phyloP scores from a whole-genome alignment of 2,329 filamentous ascomycete genomes.

The Fusarium gaditjirri region DNA sequence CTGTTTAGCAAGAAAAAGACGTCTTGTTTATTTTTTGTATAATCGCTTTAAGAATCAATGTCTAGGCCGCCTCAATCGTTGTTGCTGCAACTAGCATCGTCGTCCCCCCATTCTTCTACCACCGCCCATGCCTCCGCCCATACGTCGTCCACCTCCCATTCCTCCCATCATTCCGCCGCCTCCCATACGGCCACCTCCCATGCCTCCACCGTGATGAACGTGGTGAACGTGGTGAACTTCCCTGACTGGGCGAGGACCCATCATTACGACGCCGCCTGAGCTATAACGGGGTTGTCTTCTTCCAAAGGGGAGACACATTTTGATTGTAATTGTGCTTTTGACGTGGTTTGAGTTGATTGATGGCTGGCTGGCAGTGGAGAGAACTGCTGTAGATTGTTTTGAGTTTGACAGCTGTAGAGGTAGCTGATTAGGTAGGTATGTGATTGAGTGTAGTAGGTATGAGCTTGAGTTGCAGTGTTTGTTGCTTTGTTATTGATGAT shows the following conservation, averaged over 20 bases:
- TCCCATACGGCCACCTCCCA: constrained; percentile 13
- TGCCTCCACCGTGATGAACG: constrained; percentile 10
- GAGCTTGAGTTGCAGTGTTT: background rate
- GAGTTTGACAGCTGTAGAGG: background rate
- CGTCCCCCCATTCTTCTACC: constrained; percentile 13
- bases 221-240: constrained; percentile 2
- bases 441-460: background rate
- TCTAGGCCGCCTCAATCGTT: background rate
- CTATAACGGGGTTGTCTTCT: background rate
- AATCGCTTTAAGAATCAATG: background rate
- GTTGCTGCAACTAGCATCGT: background rate
- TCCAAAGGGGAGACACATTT: constrained; percentile 23
- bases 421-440: background rate
- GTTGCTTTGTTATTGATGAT: background rate
- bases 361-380: background rate
- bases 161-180: constrained; percentile 17
- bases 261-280: constrained; percentile 8
- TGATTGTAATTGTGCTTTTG: background rate
- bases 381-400: background rate
- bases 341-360: background rate
- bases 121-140: constrained; percentile 8
- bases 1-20: background rate
- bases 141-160: constrained; percentile 10
- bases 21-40: background rate
- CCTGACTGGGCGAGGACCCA: constrained; percentile 15